Base-by-base conservation (phyloP, 2,329 filamentous ascomycete species). In the Fusarium sp. region DNA sequence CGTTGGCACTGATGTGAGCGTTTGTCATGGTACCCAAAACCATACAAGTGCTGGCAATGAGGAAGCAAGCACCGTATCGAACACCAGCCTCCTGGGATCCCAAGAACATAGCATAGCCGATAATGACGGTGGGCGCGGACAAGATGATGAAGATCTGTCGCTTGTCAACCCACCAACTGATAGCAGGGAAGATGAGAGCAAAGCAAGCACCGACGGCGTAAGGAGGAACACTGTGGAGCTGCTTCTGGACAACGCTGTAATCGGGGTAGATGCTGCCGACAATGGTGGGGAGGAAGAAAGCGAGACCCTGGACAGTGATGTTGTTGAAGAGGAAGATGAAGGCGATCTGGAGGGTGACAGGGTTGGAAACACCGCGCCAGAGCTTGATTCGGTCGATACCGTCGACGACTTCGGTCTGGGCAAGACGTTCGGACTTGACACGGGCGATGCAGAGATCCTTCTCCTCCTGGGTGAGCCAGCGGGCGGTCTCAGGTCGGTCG, bases 211-310 rank as follows among this genome's bases (percentile, higher is more conserved):
- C 89, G 0, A 90, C 85, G 3, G 89, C 77, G 70, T 91, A 91
- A 0, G 89, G 89, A 0, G 89, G 89, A 0, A 91, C 89, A 1
- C 89, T 91, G 71, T 86, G 84, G 3, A 91, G 85, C 75, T 91
- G 90, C 75, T 90, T 87, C 4, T 82, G 83, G 29, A 91, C 80
- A n/a, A 88, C 84, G n/a, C 79, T 83, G 52, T 80, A 78, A 9
- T 84, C 75, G 1, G 89, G 89, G 66, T 91, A 91, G 73, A 91
- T 91, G 3, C 86, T 89, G 32, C 79, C 79, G 58, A 91, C 88
- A 57, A 92, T 91, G 1, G 88, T 91, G 0, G 89, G 89, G 0
- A 85, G 81, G 78, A 91, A 91, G 82, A 91, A 91, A 20, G 86
- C 88, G 3, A 91, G 82, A 8, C 89, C 89, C 73, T 91, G 88